These are phyloP conservation scores for Phylloporus sp. DNA, from an alignment of 768 basidiomycete genomes.

Conservation along the genomic window DNA sequence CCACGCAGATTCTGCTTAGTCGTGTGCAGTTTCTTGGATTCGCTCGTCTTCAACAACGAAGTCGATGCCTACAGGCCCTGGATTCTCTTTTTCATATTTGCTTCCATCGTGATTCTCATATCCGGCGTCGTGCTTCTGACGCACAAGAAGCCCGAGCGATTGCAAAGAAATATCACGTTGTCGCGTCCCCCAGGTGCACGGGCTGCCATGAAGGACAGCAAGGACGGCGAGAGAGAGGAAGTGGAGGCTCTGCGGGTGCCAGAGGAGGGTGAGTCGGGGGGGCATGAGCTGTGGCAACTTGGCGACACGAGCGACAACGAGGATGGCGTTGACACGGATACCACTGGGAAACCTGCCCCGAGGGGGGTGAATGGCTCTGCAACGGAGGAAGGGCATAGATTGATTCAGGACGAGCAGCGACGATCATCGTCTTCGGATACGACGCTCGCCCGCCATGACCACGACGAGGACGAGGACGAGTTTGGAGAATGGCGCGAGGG, in stretches of 20 bases:
- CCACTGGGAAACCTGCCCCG: conserved; percentile 27
- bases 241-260: conserved; percentile 32
- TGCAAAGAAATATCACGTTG: conserved; percentile 25
- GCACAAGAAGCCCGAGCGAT: conserved; percentile 78
- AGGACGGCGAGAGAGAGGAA: conserved; percentile 34
- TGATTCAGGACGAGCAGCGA: conserved; percentile 38
- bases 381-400: conserved; percentile 36
- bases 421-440: conserved; percentile 36
- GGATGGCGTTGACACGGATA: conserved; percentile 38
- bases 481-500: conserved; percentile 32
- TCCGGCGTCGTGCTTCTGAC: conserved; percentile 91
- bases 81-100: conserved; percentile 83
- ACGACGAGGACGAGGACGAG: conserved; percentile 26
- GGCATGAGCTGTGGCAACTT: conserved; percentile 56
- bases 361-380: conserved; percentile 15
- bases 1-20: conserved; percentile 4
- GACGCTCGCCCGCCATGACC: conserved; percentile 24
- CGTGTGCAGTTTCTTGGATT: conserved; percentile 50
- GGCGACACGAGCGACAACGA: conserved; percentile 72
- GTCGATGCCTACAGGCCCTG: conserved; percentile 82
- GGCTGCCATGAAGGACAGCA: conserved; percentile 17
- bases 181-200: conserved; percentile 23
- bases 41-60: conserved; percentile 77
- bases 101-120: conserved; percentile 82
- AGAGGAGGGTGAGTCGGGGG: conserved; percentile 35